Evolutionary conservation across 75 land plant genomes (phyloP).

Genomic region (Cryptomeria japonica): DNA sequence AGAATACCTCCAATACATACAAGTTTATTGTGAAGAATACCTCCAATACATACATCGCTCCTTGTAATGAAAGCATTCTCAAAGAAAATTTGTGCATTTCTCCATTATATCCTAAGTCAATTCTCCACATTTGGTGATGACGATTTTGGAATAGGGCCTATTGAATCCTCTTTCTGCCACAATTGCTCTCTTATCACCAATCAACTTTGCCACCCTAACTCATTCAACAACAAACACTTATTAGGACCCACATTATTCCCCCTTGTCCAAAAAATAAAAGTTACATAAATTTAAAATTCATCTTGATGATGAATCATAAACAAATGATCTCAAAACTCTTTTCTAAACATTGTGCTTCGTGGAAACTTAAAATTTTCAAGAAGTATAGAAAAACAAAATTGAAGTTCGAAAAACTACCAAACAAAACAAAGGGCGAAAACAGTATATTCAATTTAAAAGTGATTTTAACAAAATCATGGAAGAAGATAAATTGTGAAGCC

Average conservation of each 20-base stretch:
- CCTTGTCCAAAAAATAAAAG: not conserved
- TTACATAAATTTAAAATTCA: too few relatives aligned
- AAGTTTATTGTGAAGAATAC: too few relatives aligned
- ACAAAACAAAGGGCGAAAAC: not conserved
- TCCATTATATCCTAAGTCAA: not conserved
- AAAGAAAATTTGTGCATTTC: not conserved
- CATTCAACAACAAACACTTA: not conserved
- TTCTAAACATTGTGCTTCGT: not conserved
- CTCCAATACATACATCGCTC: not conserved
- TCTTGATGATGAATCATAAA: too few relatives aligned
- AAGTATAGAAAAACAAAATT: too few relatives aligned
- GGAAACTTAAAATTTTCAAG: not conserved
- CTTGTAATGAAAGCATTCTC: not conserved
- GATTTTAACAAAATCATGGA: too few relatives aligned
- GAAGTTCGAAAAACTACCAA: not conserved
- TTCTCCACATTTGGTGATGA: conserved; percentile 79
- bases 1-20: too few relatives aligned
- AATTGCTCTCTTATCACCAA: conserved; percentile 93
- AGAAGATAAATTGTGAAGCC: too few relatives aligned
- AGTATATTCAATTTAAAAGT: too few relatives aligned
- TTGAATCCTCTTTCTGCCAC: conserved; percentile 99
- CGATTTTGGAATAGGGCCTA: conserved; percentile 83
- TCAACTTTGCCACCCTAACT: conserved; percentile 85
- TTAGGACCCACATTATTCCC: not conserved
- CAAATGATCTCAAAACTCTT: too few relatives aligned